Evolutionary conservation across 129 eudicot genomes (phyloP).

Genomic region (Mikania micrantha): DNA sequence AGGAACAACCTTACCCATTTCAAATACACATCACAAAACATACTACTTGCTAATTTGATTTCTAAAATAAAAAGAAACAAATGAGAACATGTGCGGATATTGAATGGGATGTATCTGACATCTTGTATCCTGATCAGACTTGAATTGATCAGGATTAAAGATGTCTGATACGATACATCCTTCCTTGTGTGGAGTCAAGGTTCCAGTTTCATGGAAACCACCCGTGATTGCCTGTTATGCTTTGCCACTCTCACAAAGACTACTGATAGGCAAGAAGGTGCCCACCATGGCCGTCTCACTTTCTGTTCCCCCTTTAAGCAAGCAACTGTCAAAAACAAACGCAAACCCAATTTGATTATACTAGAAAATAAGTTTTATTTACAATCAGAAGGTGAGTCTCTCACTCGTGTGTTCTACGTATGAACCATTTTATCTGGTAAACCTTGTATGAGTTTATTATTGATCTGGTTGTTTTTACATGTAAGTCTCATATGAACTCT

Average conservation of each 20-base stretch:
- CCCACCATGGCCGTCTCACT: constrained; percentile 82
- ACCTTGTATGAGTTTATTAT: too few species aligned
- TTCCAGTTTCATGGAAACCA: constrained; percentile 84
- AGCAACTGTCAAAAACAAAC: constrained; percentile 44
- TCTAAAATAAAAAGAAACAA: constrained; percentile 19
- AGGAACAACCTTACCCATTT: constrained; percentile 5
- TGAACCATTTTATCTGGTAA: too few species aligned
- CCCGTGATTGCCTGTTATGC: constrained; percentile 74
- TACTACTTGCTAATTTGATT: constrained; percentile 24
- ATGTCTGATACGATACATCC: constrained; percentile 8
- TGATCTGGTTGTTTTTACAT: too few species aligned
- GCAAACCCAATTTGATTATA: not conserved
- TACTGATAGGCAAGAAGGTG: constrained; percentile 66
- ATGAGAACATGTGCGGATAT: constrained; percentile 20
- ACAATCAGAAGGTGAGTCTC: too few species aligned
- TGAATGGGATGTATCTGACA: not conserved
- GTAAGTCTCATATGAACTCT: too few species aligned
- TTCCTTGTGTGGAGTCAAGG: constrained; percentile 31
- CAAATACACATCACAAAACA: constrained; percentile 8
- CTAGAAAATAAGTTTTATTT: too few species aligned
- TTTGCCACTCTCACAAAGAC: constrained; percentile 63
- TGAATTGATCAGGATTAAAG: not conserved
- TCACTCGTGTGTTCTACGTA: too few species aligned
- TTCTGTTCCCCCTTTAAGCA: constrained; percentile 91
- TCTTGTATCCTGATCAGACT: not conserved